phyloP scores from a whole-genome alignment of 176 grass and related monocot genomes.

The Avena eriantha region DNA sequence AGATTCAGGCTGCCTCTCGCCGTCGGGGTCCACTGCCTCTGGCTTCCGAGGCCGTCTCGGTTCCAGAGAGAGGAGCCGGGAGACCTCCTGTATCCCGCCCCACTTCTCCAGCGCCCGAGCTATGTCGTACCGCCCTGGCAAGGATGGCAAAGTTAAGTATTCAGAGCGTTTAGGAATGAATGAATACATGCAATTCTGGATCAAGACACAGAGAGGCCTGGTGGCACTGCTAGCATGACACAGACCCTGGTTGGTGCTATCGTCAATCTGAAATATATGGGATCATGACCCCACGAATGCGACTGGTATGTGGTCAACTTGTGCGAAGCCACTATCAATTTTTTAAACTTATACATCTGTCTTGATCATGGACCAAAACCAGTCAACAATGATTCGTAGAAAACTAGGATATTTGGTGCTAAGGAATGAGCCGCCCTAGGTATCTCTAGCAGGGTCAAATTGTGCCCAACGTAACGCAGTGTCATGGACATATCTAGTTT shows the following conservation, averaged over 20 bases:
- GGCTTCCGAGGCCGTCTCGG: slow-evolving; percentile 59
- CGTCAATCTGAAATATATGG: neutral
- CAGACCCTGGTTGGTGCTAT: neutral
- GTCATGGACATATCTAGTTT: neutral
- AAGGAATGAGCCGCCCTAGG: neutral
- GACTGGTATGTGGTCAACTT: neutral
- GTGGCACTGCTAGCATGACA: neutral
- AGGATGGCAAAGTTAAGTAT: neutral
- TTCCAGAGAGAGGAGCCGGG: slow-evolving; percentile 77
- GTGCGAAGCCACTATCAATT: neutral
- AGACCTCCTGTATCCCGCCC: slow-evolving; percentile 92
- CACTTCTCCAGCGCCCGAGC: slow-evolving; percentile 94
- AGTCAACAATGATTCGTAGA: neutral
- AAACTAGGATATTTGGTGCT: neutral
- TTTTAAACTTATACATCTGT: neutral
- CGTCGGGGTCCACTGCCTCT: slow-evolving; percentile 26
- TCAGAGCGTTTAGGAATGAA: slow-evolving; percentile 23
- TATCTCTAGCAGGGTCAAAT: neutral
- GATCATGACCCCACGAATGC: neutral
- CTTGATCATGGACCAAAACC: neutral
- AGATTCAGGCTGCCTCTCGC: slow-evolving; percentile 47
- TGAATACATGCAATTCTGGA: slow-evolving; percentile 2
- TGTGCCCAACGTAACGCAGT: neutral
- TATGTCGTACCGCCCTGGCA: slow-evolving; percentile 83
- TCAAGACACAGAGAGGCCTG: neutral